Conservation (phyloP, 1,284 basidiomycete genomes). For the Schizophyllum amplum region DNA sequence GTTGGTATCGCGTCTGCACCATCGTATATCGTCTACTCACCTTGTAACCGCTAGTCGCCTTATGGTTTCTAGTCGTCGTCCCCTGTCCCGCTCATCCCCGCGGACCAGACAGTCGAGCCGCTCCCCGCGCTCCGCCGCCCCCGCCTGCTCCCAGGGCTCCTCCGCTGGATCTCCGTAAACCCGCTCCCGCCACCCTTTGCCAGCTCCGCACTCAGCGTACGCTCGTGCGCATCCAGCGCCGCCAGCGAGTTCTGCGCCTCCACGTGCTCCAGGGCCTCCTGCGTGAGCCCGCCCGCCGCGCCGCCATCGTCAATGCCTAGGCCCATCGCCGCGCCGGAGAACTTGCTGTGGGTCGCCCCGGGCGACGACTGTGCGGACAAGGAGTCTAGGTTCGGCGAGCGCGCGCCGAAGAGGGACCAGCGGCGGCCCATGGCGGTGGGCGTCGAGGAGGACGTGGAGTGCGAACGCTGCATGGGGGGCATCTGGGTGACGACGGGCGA, state of each 20-base stretch:
- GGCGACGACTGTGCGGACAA: constrained; percentile 4
- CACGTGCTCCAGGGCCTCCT: constrained; percentile 65
- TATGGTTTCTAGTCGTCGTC: constrained; percentile 11
- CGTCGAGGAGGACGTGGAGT: constrained; percentile 24
- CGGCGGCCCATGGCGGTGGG: constrained; percentile 36
- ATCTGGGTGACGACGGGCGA: constrained; percentile 26
- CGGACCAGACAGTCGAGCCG: constrained; percentile 77
- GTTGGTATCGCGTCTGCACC: not conserved
- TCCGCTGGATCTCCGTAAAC: constrained; percentile 64
- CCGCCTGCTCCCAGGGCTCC: constrained; percentile 43
- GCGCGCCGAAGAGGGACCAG: constrained; percentile 64
- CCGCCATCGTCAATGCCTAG: constrained; percentile 29
- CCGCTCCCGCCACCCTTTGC: constrained; percentile 64
- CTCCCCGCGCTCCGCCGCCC: constrained; percentile 48
- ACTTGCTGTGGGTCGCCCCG: constrained; percentile 20
- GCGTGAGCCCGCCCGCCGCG: constrained; percentile 42
- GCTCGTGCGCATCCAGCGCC: constrained; percentile 68
- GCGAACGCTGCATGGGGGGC: constrained; percentile 27
- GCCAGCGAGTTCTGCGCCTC: constrained; percentile 69
- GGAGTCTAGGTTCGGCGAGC: constrained; percentile 22
- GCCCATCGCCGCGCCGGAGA: constrained; percentile 38
- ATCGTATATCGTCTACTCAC: not conserved
- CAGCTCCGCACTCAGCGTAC: constrained; percentile 62
- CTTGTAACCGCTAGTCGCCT: not conserved
- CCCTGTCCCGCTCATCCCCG: constrained; percentile 38